phyloP scores from a whole-genome alignment of 192 early-diverging fungal genomes.

The Rhizophagus sp. region DNA sequence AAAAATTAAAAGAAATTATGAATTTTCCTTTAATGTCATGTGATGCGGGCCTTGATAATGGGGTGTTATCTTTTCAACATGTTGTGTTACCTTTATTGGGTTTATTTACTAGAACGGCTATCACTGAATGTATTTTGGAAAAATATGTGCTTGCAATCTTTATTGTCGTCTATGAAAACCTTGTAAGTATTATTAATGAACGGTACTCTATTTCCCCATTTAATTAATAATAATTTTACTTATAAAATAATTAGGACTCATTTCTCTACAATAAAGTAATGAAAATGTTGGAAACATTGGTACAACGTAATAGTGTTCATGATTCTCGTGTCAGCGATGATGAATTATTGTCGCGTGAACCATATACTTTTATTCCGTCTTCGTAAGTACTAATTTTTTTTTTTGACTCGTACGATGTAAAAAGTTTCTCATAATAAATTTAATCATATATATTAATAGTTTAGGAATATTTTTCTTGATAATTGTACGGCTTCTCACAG shows the following conservation, averaged over 20 bases:
- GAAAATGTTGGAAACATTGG: neutral
- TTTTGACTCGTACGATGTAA: too few species aligned
- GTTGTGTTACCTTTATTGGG: too few species aligned
- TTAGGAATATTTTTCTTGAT: conserved; percentile 30
- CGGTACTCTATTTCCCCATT: too few species aligned
- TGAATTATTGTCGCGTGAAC: neutral
- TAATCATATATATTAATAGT: neutral
- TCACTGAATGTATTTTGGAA: conserved; percentile 40
- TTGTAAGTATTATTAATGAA: neutral
- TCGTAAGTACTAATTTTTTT: too few species aligned
- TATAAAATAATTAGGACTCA: neutral
- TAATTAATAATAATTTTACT: neutral
- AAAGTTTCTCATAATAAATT: too few species aligned
- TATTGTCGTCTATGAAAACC: too few species aligned
- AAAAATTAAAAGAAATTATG: too few species aligned
- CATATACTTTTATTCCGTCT: too few species aligned
- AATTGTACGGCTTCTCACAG: conserved; percentile 39
- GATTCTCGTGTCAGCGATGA: neutral
- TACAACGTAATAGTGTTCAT: neutral
- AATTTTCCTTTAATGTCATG: too few species aligned
- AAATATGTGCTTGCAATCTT: conserved; percentile 19
- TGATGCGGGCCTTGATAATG: too few species aligned
- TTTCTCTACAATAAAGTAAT: neutral
- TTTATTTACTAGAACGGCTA: conserved; percentile 35
- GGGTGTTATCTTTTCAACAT: too few species aligned